Evolutionary conservation across 495 filamentous ascomycete species (phyloP).

Genomic region (Letharia columbiana): DNA sequence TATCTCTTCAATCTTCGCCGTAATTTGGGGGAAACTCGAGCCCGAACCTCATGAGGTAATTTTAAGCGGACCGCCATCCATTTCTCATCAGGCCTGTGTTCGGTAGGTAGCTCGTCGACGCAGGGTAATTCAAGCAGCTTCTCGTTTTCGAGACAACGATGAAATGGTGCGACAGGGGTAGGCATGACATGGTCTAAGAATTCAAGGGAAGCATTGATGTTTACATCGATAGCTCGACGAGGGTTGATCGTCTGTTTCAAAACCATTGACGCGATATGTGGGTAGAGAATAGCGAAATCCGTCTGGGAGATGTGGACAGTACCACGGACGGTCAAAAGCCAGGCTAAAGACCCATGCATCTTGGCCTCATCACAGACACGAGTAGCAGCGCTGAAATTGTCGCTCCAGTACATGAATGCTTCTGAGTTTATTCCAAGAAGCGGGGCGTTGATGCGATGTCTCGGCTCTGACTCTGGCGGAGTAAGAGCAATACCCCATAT

Average conservation of each 20-base stretch:
- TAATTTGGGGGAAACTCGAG: conserved; percentile 31
- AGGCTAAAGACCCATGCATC: conserved; percentile 39
- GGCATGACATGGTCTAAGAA: conserved; percentile 40
- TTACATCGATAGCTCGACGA: conserved; percentile 47
- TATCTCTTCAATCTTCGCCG: conserved; percentile 28
- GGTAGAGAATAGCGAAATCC: conserved; percentile 54
- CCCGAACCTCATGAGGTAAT: conserved; percentile 40
- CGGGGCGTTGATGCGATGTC: conserved; percentile 39
- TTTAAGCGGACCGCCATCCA: conserved; percentile 40
- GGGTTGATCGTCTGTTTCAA: conserved; percentile 52
- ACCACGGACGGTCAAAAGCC: conserved; percentile 52
- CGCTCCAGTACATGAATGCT: conserved; percentile 54
- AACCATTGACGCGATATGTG: conserved; percentile 42
- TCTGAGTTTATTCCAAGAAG: conserved; percentile 51
- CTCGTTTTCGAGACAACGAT: conserved; percentile 35
- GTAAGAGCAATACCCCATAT: conserved; percentile 43
- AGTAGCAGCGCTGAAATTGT: conserved; percentile 45
- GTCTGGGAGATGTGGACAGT: conserved; percentile 50
- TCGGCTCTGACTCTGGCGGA: conserved; percentile 29
- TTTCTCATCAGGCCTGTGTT: conserved; percentile 39
- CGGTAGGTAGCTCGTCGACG: conserved; percentile 32
- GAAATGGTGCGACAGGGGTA: conserved; percentile 19
- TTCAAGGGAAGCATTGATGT: conserved; percentile 45
- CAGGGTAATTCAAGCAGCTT: conserved; percentile 31
- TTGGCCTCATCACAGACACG: conserved; percentile 43